These are phyloP conservation scores for Corniculantispora saksenae DNA, from an alignment of 2,329 filamentous ascomycete genomes.

Conservation along the genomic window DNA sequence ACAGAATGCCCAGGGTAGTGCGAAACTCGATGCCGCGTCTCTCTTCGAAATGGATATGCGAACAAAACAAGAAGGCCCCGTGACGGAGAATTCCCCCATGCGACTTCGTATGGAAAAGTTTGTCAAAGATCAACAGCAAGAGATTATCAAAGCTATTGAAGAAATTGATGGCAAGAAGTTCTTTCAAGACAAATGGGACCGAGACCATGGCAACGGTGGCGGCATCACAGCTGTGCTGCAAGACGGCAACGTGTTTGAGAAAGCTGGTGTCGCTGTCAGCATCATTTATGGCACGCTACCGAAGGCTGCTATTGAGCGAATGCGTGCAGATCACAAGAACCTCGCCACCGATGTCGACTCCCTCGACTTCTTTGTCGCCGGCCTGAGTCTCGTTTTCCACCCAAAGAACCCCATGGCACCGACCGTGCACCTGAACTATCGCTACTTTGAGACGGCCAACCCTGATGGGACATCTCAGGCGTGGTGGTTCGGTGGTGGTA, in stretches of 20 bases:
- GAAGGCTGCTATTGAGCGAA: conserved; percentile 83
- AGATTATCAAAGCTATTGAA: conserved; percentile 82
- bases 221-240: conserved; percentile 94
- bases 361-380: conserved; percentile 92
- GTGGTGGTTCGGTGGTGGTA: conserved; percentile 98
- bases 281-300: conserved; percentile 92
- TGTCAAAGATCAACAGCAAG: conserved; percentile 88
- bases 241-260: conserved; percentile 96
- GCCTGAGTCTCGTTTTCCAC: conserved; percentile 89
- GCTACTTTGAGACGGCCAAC: conserved; percentile 95
- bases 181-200: conserved; percentile 80
- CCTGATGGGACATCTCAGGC: conserved; percentile 77
- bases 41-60: conserved; percentile 85
- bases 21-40: conserved; percentile 61
- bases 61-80: conserved; percentile 67
- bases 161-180: conserved; percentile 83
- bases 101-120: conserved; percentile 96
- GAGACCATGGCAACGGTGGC: conserved; percentile 86
- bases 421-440: conserved; percentile 96
- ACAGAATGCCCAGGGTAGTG: conserved; percentile 44
- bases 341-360: conserved; percentile 76
- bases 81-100: conserved; percentile 85
- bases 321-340: conserved; percentile 93
- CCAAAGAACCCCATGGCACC: conserved; percentile 95
- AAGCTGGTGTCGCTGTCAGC: conserved; percentile 92